Conservation (phyloP, 306 rosid genomes). For the Inga oerstediana region DNA sequence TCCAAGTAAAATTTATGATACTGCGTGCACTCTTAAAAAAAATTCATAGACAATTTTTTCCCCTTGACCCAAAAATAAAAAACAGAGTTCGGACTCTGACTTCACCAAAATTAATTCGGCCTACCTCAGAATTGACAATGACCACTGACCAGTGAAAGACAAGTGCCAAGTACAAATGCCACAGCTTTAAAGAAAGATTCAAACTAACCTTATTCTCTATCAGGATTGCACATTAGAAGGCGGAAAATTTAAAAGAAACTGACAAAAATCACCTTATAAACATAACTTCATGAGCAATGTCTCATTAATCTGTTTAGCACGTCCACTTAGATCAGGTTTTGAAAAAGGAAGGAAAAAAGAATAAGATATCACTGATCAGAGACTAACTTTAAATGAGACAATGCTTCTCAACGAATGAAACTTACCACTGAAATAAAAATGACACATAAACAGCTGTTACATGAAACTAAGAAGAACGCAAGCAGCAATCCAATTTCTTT, state of each 20-base stretch:
- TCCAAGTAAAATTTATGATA: no score
- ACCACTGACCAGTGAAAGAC: background rate
- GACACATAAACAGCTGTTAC: constrained; percentile 34
- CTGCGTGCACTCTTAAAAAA: no score
- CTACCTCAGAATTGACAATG: background rate
- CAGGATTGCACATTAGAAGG: background rate
- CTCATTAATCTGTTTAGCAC: constrained; percentile 15
- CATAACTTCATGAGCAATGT: constrained; percentile 19
- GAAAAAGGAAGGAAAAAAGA: background rate
- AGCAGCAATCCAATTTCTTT: constrained; percentile 35
- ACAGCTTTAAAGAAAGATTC: background rate
- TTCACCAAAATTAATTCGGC: background rate
- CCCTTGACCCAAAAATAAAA: background rate
- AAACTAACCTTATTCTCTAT: background rate
- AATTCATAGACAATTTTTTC: no score
- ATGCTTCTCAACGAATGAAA: constrained; percentile 31
- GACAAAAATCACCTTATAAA: background rate
- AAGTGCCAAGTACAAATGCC: background rate
- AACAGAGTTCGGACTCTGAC: background rate
- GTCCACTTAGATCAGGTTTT: constrained; percentile 25
- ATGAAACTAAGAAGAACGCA: constrained; percentile 29
- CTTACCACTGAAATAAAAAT: constrained; percentile 30
- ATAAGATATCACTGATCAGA: constrained; percentile 33
- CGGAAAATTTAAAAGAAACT: background rate
- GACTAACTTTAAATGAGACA: constrained; percentile 8